Percentiles rank a stretch among this genome's conserved stretches.
These are phyloP conservation scores for Wallemia hederae DNA, from an alignment of 1,284 basidiomycete genomes.

Conservation along the genomic window DNA sequence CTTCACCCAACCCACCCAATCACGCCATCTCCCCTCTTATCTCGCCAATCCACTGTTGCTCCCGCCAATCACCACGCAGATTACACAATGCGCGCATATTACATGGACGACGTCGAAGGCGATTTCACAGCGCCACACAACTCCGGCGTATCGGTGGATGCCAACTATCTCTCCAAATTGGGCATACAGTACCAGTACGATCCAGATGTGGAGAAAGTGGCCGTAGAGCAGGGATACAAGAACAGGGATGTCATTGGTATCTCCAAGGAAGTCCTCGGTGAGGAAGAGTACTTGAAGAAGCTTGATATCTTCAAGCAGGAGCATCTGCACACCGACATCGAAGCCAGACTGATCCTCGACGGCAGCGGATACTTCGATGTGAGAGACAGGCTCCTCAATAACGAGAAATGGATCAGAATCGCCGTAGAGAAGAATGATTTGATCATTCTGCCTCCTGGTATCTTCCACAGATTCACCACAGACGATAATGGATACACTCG, in stretches of 20 bases:
- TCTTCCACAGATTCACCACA: not conserved
- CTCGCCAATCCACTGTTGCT: too few species aligned
- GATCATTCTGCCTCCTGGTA: not conserved
- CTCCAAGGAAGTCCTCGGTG: not conserved
- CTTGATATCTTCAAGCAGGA: not conserved
- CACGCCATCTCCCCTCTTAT: too few species aligned
- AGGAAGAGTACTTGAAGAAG: not conserved
- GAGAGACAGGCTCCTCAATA: not conserved
- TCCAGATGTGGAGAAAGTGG: not conserved
- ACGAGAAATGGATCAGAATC: constrained; percentile 1
- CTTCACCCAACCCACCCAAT: too few species aligned
- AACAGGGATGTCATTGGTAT: not conserved
- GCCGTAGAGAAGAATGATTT: not conserved
- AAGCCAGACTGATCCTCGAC: not conserved
- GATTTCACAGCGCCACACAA: not conserved
- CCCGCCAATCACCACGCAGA: not conserved
- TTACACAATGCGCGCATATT: not conserved
- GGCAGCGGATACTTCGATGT: not conserved
- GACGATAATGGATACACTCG: not conserved
- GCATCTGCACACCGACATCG: not conserved
- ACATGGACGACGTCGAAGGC: not conserved
- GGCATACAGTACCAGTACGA: not conserved
- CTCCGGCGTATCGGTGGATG: not conserved
- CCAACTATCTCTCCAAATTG: not conserved
- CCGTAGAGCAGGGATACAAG: not conserved